Percentiles rank a stretch among this genome's conserved stretches.
These are phyloP conservation scores for Sergeia podlipaevii DNA, from an alignment of 208 protist genomes.

Conservation along the genomic window DNA sequence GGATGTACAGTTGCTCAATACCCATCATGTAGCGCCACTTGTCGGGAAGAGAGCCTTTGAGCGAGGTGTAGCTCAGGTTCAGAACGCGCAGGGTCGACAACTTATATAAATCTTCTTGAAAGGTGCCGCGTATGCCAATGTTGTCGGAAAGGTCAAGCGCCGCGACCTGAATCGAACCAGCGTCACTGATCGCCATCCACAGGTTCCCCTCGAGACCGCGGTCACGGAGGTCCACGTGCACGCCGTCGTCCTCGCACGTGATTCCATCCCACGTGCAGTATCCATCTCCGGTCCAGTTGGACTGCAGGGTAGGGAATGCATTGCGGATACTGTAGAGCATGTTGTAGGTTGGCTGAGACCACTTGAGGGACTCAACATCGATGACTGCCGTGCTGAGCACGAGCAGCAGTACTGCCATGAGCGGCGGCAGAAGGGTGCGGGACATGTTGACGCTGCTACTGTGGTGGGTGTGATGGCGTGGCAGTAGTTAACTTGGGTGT, in stretches of 20 bases:
- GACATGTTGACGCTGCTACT: too few species aligned
- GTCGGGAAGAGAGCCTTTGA: conserved; percentile 8
- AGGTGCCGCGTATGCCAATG: too few species aligned
- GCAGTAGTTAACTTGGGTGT: too few species aligned
- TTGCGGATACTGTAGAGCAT: too few species aligned
- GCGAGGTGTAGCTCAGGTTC: conserved; percentile 16
- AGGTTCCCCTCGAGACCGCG: conserved; percentile 9
- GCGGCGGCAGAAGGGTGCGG: too few species aligned
- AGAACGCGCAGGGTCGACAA: conserved; percentile 7
- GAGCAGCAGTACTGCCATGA: too few species aligned
- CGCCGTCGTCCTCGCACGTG: conserved; percentile 12
- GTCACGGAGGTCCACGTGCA: conserved; percentile 14
- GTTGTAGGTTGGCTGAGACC: too few species aligned
- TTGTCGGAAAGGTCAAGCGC: too few species aligned
- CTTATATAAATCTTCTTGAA: neutral
- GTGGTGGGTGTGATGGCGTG: too few species aligned
- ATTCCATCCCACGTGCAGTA: conserved; percentile 16
- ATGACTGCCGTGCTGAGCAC: too few species aligned
- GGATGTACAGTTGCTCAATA: conserved; percentile 7
- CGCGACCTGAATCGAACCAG: too few species aligned
- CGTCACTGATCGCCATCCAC: conserved; percentile 4
- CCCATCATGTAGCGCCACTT: conserved; percentile 15
- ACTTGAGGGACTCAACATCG: too few species aligned
- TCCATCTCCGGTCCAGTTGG: conserved; percentile 6
- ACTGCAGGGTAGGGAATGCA: neutral